A percentile compares a stretch with the other conserved stretches of the same genome.
phyloP scores from a whole-genome alignment of 306 rosid genomes.

The Glycyrrhiza uralensis region DNA sequence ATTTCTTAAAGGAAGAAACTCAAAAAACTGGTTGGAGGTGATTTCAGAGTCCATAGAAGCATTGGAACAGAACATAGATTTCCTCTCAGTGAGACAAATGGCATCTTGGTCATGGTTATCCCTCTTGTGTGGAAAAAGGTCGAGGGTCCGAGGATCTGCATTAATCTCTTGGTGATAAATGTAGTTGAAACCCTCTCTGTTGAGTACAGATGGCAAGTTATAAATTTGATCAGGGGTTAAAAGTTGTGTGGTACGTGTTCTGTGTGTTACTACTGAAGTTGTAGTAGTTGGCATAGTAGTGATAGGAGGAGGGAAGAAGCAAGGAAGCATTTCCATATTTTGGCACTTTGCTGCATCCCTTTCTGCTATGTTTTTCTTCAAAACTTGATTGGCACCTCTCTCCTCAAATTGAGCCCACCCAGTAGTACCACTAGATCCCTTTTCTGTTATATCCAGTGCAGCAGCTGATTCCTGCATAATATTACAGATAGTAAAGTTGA shows the following conservation, averaged over 20 bases:
- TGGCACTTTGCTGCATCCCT: conserved; percentile 29
- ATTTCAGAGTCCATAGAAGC: conserved; percentile 23
- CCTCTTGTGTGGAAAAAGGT: conserved; percentile 56
- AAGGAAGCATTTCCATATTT: conserved; percentile 29
- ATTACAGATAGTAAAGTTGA: conserved; percentile 25
- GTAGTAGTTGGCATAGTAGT: neutral
- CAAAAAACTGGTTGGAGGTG: conserved; percentile 37
- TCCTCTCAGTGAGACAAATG: neutral
- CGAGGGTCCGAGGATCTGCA: conserved; percentile 39
- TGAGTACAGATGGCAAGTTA: conserved; percentile 1
- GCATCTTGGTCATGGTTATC: conserved; percentile 23
- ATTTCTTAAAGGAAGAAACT: conserved; percentile 55
- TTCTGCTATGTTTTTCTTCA: conserved; percentile 23
- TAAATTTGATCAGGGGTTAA: conserved; percentile 8
- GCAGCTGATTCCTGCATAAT: conserved; percentile 49
- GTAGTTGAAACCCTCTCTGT: conserved; percentile 26
- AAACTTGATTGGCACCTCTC: conserved; percentile 22
- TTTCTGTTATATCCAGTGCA: conserved; percentile 40
- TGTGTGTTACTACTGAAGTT: conserved; percentile 11
- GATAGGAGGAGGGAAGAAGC: conserved; percentile 20
- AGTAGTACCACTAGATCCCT: conserved; percentile 25
- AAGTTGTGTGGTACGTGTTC: conserved; percentile 19
- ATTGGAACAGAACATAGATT: conserved; percentile 12
- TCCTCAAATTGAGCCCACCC: conserved; percentile 29
- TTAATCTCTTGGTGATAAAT: conserved; percentile 16